Percentiles rank a stretch among this genome's conserved stretches.
These are phyloP conservation scores for Bertia moriformis DNA, from an alignment of 2,329 filamentous ascomycete genomes.

Conservation along the genomic window DNA sequence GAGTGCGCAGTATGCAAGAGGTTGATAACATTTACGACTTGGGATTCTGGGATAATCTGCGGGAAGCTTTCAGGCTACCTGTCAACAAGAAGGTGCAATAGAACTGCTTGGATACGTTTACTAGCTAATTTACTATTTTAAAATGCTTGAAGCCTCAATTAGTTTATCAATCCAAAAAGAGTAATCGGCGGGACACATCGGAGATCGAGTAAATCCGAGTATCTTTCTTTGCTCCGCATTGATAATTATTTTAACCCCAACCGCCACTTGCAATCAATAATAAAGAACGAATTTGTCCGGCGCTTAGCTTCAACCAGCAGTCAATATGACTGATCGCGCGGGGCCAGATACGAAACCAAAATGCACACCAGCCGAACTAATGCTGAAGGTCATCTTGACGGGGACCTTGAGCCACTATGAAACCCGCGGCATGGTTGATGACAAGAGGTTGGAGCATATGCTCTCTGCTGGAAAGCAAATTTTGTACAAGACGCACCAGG, in stretches of 20 bases:
- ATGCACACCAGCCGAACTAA: conserved; percentile 27
- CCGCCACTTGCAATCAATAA: no score
- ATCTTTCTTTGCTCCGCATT: no score
- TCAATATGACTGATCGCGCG: neutral
- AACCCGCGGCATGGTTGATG: conserved; percentile 41
- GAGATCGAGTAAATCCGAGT: no score
- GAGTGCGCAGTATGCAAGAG: conserved; percentile 29
- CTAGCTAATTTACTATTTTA: no score
- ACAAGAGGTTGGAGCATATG: conserved; percentile 38
- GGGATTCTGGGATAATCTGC: conserved; percentile 36
- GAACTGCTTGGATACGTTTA: no score
- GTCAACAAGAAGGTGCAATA: neutral
- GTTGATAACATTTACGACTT: conserved; percentile 45
- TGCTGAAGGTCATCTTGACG: conserved; percentile 28
- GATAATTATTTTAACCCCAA: no score
- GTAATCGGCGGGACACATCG: no score
- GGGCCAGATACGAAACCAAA: conserved; percentile 12
- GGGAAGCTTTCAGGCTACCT: conserved; percentile 17
- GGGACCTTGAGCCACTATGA: conserved; percentile 42
- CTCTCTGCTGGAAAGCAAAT: conserved; percentile 45
- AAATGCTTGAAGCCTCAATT: no score
- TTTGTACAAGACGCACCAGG: conserved; percentile 38
- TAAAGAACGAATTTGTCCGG: no score
- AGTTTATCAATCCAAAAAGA: no score
- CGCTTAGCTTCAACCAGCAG: no score